Percentiles rank a stretch among this genome's conserved stretches.
These are phyloP conservation scores for Marasmius oreades DNA, from an alignment of 1,284 basidiomycete species.

Conservation along the genomic window DNA sequence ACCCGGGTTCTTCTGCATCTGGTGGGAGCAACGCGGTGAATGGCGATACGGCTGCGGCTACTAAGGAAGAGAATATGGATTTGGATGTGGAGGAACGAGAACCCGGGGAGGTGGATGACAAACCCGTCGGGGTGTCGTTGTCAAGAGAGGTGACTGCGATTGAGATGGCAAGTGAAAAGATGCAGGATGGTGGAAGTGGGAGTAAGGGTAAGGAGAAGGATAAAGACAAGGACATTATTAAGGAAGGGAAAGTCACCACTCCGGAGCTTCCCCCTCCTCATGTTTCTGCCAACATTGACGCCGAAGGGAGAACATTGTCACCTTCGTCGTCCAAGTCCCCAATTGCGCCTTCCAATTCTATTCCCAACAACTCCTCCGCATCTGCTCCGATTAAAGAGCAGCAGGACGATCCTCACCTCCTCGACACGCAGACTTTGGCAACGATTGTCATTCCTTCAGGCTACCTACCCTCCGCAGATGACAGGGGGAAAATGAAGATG, in stretches of 20 bases:
- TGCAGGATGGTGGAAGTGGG: background rate
- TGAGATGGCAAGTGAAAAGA: background rate
- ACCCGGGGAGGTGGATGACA: slow-evolving; percentile 10
- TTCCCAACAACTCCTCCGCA: background rate
- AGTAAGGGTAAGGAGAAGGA: slow-evolving; percentile 12
- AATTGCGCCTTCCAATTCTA: background rate
- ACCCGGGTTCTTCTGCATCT: background rate
- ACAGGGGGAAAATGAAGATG: slow-evolving; percentile 31
- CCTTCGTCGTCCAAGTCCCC: slow-evolving; percentile 4
- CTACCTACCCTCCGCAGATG: slow-evolving; percentile 51
- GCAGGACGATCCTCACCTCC: slow-evolving; percentile 18
- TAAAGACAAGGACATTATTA: slow-evolving; percentile 5
- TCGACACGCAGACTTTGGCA: slow-evolving; percentile 51
- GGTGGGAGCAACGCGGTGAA: background rate
- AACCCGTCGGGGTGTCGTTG: too few species aligned
- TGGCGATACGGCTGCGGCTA: too few species aligned
- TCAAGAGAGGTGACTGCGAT: background rate
- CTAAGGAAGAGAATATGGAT: slow-evolving; percentile 10
- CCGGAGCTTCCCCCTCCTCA: slow-evolving; percentile 1
- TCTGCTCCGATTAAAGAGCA: slow-evolving; percentile 1
- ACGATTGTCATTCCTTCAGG: slow-evolving; percentile 58
- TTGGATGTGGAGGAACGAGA: slow-evolving; percentile 10
- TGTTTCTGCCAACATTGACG: slow-evolving; percentile 9
- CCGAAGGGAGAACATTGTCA: slow-evolving; percentile 12
- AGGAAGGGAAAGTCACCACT: too few species aligned